Evolutionary conservation across 2,329 filamentous ascomycete species (phyloP).

Genomic region (Phoma sp.): DNA sequence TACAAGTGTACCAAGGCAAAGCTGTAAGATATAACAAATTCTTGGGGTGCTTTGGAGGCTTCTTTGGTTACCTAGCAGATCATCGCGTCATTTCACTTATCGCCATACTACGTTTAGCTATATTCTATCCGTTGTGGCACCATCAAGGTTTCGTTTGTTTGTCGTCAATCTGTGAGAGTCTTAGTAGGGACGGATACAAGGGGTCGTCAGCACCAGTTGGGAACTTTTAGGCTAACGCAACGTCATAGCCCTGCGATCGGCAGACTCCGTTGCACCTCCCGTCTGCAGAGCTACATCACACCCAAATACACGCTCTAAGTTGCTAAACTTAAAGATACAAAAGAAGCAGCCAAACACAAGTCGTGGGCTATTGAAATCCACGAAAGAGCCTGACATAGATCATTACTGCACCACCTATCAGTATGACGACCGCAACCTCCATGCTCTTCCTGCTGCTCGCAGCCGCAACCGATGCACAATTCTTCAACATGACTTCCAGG

Average conservation of each 20-base stretch:
- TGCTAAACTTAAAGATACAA: background rate
- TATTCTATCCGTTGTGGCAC: background rate
- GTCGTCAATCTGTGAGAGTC: background rate
- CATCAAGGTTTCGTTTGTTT: background rate
- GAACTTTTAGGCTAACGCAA: slow-evolving; percentile 4
- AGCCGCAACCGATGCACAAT: slow-evolving; percentile 40
- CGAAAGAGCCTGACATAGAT: background rate
- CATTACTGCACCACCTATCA: background rate
- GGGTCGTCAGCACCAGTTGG: slow-evolving; percentile 11
- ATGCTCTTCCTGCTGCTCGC: slow-evolving; percentile 31
- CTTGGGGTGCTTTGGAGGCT: slow-evolving; percentile 2
- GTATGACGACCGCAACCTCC: slow-evolving; percentile 32
- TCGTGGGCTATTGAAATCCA: too few species aligned
- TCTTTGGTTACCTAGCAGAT: background rate
- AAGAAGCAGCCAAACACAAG: background rate
- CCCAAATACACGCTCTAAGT: background rate
- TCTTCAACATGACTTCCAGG: slow-evolving; percentile 49
- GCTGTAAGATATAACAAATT: background rate
- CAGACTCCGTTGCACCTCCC: slow-evolving; percentile 10
- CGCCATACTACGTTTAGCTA: background rate
- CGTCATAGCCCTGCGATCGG: slow-evolving; percentile 18
- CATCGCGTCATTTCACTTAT: background rate
- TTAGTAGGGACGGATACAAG: slow-evolving; percentile 10
- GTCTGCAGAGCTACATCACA: slow-evolving; percentile 8
- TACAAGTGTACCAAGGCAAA: background rate